Evolutionary conservation across 495 filamentous ascomycete species (phyloP), one percentile per base, ranked within the genome.

Genomic region (Amorphotheca resinae): DNA sequence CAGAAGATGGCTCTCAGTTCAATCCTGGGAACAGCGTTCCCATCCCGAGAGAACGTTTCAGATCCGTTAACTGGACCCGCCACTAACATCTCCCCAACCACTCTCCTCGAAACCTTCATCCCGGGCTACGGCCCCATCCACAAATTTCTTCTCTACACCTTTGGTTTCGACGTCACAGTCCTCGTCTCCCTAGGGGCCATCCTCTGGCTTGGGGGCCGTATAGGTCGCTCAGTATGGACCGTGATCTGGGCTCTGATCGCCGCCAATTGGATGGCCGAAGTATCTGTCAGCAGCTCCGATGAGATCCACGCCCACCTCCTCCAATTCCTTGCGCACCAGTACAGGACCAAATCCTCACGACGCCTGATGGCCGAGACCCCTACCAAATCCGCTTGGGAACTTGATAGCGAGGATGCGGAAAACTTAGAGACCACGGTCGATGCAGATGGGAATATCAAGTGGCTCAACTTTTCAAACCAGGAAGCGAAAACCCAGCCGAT

Each of bases 111-210:
- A 36, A 64, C 69, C 4, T 64, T 82, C 44, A 68, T 82, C 26
- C 77, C 77, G 0, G 77, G 77, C 3, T 82, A 79, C 56, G 62
- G 70, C 4, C 51, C 76, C 40, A 59, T 78, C 34, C 75, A 73
- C 0, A 63, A 66, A 5, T 64, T 79, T 34, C 48, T 77, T 8
- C 51, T 66, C 11, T 62, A 66, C 12, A 59, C 64, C 28, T 60
- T 77, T 15, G 66, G 74, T 14, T 65, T 82, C 43, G 77, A 82
- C 48, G 59, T 79, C 22, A 69, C 70, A 11, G 45, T 65, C 12
- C 64, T 78, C 39, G 64, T 80, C 17, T 72, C 76, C 8, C 57
- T 70, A 21, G 50, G 72, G 2, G 30, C 74, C 11, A 48, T 65
- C 0, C 12, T 61, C 9, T 63, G 41, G 55, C 42, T 59, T 3